Base-by-base conservation (phyloP, 352 stramenopile species). In the Pythium phragmitis region DNA sequence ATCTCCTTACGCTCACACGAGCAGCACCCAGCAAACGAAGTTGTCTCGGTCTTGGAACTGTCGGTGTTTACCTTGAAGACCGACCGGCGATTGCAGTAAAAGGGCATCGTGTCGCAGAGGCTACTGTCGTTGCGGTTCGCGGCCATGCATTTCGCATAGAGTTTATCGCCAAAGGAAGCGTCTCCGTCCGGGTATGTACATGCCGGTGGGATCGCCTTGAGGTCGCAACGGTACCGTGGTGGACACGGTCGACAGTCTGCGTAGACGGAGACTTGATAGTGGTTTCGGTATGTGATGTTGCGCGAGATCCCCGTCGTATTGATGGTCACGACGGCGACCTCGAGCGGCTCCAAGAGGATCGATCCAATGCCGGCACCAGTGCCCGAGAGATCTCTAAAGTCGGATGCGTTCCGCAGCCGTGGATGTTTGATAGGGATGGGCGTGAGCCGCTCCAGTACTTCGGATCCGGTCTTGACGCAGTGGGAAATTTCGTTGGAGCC, bases 211-310 rank as follows among this genome's bases (percentile, higher is more conserved):
- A 74, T 72, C 9, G 65, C 50, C 48, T 70, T 72, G 16, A 77
- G 67, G 46, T 96, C 73, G 72, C 96, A 98, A 34, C 84, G 76
- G 73, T 98, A 99, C 17, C 85, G 82, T 2, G 94, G 79, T 0
- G 95, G 95, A 69, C 96, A 99, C 23, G 96, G 96, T 60, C 96
- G 98, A 72, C 96, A 99, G 73, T 97, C 83, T 42, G 92, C 76
- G 70, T 98, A 99, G 1, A 98, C 82, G 0, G 86, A 91, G 39
- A 99, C 82, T 72, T 94, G 77, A 73, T 98, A 99, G 76, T 99
- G 93, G 12, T 96, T 89, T 30, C 89, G 89, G 78, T 99, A 99
- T 3, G 96, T 99, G 57, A 99, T 79, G 67, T 99, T 99, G 16
- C 77, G 82, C 14, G 79, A 74, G 12, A 99, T 63, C 7, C 75